These are phyloP conservation scores for Pseudopithomyces chartarum DNA, from an alignment of 2,329 filamentous ascomycete genomes.

Conservation along the genomic window DNA sequence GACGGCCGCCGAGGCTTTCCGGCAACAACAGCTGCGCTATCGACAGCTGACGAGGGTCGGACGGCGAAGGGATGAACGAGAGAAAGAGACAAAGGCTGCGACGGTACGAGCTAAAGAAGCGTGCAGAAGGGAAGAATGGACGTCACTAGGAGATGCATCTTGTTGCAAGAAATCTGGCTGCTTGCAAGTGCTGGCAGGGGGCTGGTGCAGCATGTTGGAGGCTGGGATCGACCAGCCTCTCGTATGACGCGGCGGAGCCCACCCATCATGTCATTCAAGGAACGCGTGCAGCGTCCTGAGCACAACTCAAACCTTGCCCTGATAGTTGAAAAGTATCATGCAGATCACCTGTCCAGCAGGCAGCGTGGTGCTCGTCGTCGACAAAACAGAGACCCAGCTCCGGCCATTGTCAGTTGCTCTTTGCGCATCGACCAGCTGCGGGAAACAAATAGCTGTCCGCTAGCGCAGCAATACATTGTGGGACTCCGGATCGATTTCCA, in stretches of 20 bases:
- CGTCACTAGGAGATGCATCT: not conserved
- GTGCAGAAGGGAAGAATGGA: conserved; percentile 2
- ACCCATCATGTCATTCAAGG: not conserved
- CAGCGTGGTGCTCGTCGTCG: conserved; percentile 1
- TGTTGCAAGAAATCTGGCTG: conserved; percentile 5
- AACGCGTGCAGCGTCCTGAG: not conserved
- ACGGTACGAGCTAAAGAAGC: conserved; percentile 2
- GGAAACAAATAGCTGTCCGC: conserved; percentile 9
- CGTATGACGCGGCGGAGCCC: conserved; percentile 10
- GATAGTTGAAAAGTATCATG: not conserved
- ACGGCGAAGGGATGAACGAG: conserved; percentile 8
- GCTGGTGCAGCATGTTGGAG: conserved; percentile 3
- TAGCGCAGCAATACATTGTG: conserved; percentile 1
- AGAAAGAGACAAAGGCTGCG: not conserved
- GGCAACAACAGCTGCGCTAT: conserved; percentile 4
- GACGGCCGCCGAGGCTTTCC: not conserved
- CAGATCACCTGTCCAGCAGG: not conserved
- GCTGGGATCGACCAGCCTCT: conserved; percentile 3
- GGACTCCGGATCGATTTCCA: not conserved
- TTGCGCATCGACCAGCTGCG: not conserved
- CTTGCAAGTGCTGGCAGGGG: conserved; percentile 1
- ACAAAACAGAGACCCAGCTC: not conserved
- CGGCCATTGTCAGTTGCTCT: no score
- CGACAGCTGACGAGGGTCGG: conserved; percentile 12
- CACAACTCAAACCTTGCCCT: not conserved